Conservation (phyloP, 257 asterid species). For the Cynanchum wilfordii region DNA sequence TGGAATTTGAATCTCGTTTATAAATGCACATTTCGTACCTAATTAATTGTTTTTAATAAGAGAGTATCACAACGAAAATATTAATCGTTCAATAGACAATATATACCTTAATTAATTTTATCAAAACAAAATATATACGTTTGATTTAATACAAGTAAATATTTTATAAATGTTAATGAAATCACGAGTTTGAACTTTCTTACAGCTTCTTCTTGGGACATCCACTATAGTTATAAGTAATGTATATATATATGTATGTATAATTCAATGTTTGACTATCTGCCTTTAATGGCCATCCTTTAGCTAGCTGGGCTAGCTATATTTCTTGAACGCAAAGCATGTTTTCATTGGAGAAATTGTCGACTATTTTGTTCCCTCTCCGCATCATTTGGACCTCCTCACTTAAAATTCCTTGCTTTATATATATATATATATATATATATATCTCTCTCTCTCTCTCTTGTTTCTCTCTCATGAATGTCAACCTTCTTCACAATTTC, state of each 20-base stretch:
- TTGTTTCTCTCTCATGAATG: conserved; percentile 13
- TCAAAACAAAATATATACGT: no score
- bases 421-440: no score
- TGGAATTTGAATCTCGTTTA: no score
- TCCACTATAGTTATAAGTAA: background rate
- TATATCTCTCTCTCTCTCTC: background rate
- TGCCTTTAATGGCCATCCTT: background rate
- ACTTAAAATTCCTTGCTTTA: background rate
- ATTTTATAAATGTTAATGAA: no score
- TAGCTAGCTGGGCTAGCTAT: background rate
- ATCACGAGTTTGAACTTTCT: no score
- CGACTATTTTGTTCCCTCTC: conserved; percentile 29
- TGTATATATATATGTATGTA: background rate
- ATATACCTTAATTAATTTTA: no score
- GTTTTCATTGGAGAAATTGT: conserved; percentile 30
- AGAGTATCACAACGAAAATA: no score
- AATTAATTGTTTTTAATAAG: no score
- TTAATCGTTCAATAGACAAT: no score
- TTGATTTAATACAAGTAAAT: no score
- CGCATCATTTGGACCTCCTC: conserved; percentile 25
- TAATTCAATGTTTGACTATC: conserved; percentile 25
- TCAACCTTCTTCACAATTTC: conserved; percentile 20
- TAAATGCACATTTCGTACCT: no score
- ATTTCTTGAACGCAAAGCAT: conserved; percentile 34
- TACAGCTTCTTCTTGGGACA: background rate